phyloP scores from a whole-genome alignment of 2,329 filamentous ascomycete genomes.

The Alternaria novae-zelandiae region DNA sequence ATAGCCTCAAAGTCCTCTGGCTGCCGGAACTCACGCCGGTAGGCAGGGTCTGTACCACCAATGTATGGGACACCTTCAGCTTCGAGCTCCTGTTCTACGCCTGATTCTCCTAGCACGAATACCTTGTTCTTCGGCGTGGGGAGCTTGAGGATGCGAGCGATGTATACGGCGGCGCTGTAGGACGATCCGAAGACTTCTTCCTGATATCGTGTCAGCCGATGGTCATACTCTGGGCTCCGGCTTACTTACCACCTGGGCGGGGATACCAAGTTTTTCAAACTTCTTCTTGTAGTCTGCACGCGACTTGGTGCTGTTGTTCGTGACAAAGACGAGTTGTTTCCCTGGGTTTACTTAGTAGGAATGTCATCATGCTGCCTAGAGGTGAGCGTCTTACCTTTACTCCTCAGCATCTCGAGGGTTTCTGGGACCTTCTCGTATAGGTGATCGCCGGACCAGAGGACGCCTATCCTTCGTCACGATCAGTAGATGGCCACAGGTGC shows the following conservation, averaged over 20 bases:
- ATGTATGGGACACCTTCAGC: slow-evolving; percentile 80
- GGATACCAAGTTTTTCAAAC: slow-evolving; percentile 80
- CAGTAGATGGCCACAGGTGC: slow-evolving; percentile 23
- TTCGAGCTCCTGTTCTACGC: slow-evolving; percentile 86
- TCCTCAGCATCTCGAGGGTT: slow-evolving; percentile 81
- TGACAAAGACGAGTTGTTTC: slow-evolving; percentile 94
- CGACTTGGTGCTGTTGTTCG: slow-evolving; percentile 98
- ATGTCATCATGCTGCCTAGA: not conserved
- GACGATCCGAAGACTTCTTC: slow-evolving; percentile 97
- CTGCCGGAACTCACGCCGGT: slow-evolving; percentile 74
- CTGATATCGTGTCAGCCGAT: slow-evolving; percentile 41
- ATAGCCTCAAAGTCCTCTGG: slow-evolving; percentile 81
- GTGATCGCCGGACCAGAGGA: slow-evolving; percentile 94
- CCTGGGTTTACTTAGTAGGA: slow-evolving; percentile 56
- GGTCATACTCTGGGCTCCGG: not conserved
- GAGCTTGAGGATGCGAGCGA: slow-evolving; percentile 86
- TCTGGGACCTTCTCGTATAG: slow-evolving; percentile 85
- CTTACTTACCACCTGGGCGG: slow-evolving; percentile 65
- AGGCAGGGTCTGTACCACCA: slow-evolving; percentile 82
- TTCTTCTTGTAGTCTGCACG: slow-evolving; percentile 92
- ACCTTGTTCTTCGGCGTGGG: slow-evolving; percentile 86
- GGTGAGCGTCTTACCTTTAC: slow-evolving; percentile 66
- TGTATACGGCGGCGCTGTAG: slow-evolving; percentile 95
- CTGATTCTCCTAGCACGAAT: slow-evolving; percentile 88
- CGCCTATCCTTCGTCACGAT: slow-evolving; percentile 68